Percentiles rank a stretch among this genome's conserved stretches.
These are phyloP conservation scores for Beauveria sp. DNA, from an alignment of 2,329 filamentous ascomycete genomes.

Conservation along the genomic window DNA sequence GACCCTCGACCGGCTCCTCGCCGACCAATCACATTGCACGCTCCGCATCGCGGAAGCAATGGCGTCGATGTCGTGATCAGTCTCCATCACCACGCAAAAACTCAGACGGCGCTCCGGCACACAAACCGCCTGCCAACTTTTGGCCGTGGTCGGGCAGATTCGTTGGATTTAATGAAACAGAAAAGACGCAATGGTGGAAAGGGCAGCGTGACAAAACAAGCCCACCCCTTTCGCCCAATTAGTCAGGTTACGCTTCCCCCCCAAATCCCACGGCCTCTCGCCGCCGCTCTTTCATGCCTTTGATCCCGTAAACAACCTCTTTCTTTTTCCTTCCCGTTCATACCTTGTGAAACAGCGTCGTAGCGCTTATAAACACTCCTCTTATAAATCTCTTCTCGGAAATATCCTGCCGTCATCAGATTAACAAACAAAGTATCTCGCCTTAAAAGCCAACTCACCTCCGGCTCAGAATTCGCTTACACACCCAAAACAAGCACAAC, in stretches of 20 bases:
- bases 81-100: constrained; percentile 24
- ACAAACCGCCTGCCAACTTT: not conserved
- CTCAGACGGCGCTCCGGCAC: constrained; percentile 3
- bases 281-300: not conserved
- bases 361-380: too few species aligned
- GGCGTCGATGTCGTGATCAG: constrained; percentile 47
- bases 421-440: not conserved
- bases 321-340: not conserved
- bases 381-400: not conserved
- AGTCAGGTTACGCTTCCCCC: constrained; percentile 5
- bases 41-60: constrained; percentile 38
- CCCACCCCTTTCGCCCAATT: constrained; percentile 8
- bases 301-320: not conserved
- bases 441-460: not conserved
- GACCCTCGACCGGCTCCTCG: constrained; percentile 3
- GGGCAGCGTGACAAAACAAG: not conserved
- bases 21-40: constrained; percentile 28
- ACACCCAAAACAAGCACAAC: not conserved
- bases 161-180: not conserved
- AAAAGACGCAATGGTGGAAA: constrained; percentile 3
- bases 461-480: not conserved
- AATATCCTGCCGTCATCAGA: not conserved
- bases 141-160: not conserved
- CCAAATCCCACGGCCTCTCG: not conserved
- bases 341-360: not conserved